Percentiles rank a stretch among this genome's conserved stretches.
Evolutionary conservation across 2,329 filamentous ascomycete species (phyloP).

Genomic region (Ophiobolus disseminans): DNA sequence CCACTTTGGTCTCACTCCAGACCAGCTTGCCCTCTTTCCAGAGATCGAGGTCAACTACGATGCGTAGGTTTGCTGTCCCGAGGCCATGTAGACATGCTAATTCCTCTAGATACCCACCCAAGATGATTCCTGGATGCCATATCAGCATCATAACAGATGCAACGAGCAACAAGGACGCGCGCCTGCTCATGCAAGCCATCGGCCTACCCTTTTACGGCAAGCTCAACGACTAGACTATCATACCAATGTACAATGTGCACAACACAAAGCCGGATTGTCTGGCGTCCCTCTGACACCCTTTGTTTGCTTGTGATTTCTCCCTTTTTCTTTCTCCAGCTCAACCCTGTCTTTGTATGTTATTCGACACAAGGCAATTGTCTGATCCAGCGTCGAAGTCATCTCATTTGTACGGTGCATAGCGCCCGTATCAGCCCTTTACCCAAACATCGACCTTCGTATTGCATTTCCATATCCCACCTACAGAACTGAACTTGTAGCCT

Average conservation of each 20-base stretch:
- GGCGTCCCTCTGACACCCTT: background rate
- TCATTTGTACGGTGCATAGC: too few species aligned
- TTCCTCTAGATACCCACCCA: conserved; percentile 63
- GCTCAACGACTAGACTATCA: conserved; percentile 50
- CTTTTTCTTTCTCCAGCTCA: too few species aligned
- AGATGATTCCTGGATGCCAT: conserved; percentile 85
- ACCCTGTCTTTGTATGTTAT: too few species aligned
- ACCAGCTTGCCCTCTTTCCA: conserved; percentile 83
- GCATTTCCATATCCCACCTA: too few species aligned
- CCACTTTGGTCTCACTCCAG: conserved; percentile 76
- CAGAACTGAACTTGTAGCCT: too few species aligned
- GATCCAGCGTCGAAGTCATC: too few species aligned
- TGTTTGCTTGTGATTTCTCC: background rate
- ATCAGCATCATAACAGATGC: conserved; percentile 85
- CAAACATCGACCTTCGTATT: too few species aligned
- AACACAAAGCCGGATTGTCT: conserved; percentile 14
- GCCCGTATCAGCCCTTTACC: too few species aligned
- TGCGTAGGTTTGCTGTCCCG: conserved; percentile 65
- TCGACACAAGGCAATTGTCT: too few species aligned
- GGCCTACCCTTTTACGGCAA: conserved; percentile 86
- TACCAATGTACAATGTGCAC: conserved; percentile 24
- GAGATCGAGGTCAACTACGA: conserved; percentile 96
- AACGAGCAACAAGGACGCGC: conserved; percentile 82
- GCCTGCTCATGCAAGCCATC: conserved; percentile 73
- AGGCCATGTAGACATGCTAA: conserved; percentile 8